A percentile compares a stretch with the other conserved stretches of the same genome.
phyloP scores from a whole-genome alignment of 164 flowering plant genomes.

The Piper betle region DNA sequence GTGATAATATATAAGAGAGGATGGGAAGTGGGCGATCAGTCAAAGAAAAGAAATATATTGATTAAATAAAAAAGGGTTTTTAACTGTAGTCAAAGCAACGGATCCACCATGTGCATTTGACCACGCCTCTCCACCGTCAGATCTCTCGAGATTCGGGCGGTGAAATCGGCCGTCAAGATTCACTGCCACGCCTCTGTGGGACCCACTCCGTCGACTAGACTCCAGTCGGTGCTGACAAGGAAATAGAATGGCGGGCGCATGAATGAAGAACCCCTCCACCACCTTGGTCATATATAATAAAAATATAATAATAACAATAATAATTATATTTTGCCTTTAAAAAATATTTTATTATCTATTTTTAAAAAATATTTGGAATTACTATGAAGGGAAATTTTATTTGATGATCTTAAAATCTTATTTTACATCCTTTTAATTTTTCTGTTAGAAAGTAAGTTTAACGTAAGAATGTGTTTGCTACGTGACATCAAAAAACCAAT shows the following conservation, averaged over 20 bases:
- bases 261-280: not conserved
- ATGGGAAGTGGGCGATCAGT: slow-evolving; percentile 51
- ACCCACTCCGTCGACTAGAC: not conserved
- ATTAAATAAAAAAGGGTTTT: slow-evolving; percentile 2
- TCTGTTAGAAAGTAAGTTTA: no score
- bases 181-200: not conserved
- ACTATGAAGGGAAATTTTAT: no score
- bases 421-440: no score
- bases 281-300: no score
- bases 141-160: slow-evolving; percentile 1
- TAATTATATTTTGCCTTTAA: no score
- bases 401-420: no score
- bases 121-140: slow-evolving; percentile 11
- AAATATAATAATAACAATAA: no score
- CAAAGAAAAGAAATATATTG: slow-evolving; percentile 27
- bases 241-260: not conserved
- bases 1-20: slow-evolving; percentile 11
- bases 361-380: no score
- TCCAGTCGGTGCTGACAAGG: not conserved
- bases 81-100: slow-evolving; percentile 34
- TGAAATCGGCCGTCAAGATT: slow-evolving; percentile 9
- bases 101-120: slow-evolving; percentile 20
- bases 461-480: no score
- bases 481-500: no score
- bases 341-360: no score